Evolutionary conservation across 2,329 filamentous ascomycete genomes (phyloP), one percentile per base, ranked within the genome.

Genomic region (Epichloe gansuensis): DNA sequence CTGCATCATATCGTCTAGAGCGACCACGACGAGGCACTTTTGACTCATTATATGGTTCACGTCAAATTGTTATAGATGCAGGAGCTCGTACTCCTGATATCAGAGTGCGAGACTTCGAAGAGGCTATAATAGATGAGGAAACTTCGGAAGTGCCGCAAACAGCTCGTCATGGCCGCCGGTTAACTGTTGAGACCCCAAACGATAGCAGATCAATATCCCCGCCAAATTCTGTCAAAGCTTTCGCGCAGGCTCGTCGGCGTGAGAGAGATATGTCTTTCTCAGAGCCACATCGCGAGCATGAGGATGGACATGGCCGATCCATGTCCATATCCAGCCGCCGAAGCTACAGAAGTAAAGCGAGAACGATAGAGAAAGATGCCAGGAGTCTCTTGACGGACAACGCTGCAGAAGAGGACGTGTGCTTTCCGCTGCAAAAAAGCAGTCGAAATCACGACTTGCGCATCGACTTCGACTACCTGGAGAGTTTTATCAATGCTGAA

Each of bases 141-240:
- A 84, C 87, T 42, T 75, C 69, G 58, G 71, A 70, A 13, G 70
- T 66, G 6, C 74, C 75, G n/a, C 70, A 71, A 6, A 64, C 64
- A 17, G 58, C 63, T 35, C 66, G 69, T 6, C 74, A 71, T 39
- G 71, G 69, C 53, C 78, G 80, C 15, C 76, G 78, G 52, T 73
- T 76, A 52, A 78, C 78, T 49, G 71, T 84, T 51, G 76, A 75
- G 35, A 79, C 78, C 1, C 67, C 74, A 45, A 66, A 71, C 25
- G 76, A 79, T 23, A 80, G 78, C 47, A 78, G 88, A 51, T 89
- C 87, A 1, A 73, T 80, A 2, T 97, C 93, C 5, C 91, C 91
- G 11, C 93, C 93, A 7, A 98, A 96, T 67, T 98, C 93, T 0
- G 89, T 98, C 49, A 95, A 97, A 67, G 93, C 93, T 4, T 98